Evolutionary conservation across 345 rosid genomes (phyloP), one percentile per base, ranked within the genome.

Genomic region (Leavenworthia alabamica): DNA sequence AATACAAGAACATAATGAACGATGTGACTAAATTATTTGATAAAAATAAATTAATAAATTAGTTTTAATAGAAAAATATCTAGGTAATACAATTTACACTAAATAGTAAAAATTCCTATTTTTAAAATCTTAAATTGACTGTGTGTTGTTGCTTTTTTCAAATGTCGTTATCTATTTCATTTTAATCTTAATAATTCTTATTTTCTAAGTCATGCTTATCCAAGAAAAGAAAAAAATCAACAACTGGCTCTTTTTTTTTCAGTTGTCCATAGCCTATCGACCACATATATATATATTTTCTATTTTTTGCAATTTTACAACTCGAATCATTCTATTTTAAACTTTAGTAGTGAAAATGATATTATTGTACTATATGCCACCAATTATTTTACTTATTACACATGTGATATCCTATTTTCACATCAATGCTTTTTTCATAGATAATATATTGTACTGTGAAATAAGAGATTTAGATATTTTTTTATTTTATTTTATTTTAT

Each of bases 161-260:
- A 40, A 37, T 37, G 49, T 47, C 64, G 44, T 33, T 49, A n/a
- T 50, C 41, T 48, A 41, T 40, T 49, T 48, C 56, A 42, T 48
- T 61, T 68, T 40, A 54, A n/a, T n/a, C n/a, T n/a, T n/a, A n/a
- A 55, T 71, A 36, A 50, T 62, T 37, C 33, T 46, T 37, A 42
- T 55, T 62, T 70, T 62, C 56, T 8, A 46, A 55, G 37, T 49
- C 64, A 48, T 70, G 52, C 69, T 70, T 70, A 70, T 70, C 59
- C 69, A 39, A 22, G 56, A 54, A 15, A 31, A 46, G 52, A 53
- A 54, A 32, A 47, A 54, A 54, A 20, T 54, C 51, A 55, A 46
- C 68, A 70, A 62, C 59, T 62, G 48, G 62, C 36, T 36, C 6
- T 17, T 11, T 43, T 24, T 55, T 45, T 36, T 45, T 6, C 4